Conservation (phyloP, 2,329 filamentous ascomycete species). For the Ophioceras dolichostomum region DNA sequence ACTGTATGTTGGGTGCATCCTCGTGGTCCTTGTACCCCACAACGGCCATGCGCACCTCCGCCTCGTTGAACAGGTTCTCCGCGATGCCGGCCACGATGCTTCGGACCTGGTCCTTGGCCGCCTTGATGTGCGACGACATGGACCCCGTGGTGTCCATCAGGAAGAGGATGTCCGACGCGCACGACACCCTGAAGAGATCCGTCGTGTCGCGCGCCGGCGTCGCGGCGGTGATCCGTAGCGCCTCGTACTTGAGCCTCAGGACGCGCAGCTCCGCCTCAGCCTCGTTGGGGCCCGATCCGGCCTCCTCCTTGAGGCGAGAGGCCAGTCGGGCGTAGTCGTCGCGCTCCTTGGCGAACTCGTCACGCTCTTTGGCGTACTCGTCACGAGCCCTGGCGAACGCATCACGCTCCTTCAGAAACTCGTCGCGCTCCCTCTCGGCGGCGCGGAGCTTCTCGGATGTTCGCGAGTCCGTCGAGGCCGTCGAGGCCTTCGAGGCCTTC, state of each 20-base stretch:
- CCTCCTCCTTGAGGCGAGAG: conserved; percentile 4
- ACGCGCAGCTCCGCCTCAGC: conserved; percentile 7
- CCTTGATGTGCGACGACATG: conserved; percentile 18
- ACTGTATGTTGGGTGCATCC: conserved; percentile 12
- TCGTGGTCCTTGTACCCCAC: conserved; percentile 23
- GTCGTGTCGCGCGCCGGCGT: conserved; percentile 5
- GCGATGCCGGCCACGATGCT: conserved; percentile 20
- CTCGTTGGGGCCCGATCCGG: not conserved
- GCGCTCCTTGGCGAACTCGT: no score
- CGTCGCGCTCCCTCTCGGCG: no score
- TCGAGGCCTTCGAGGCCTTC: no score
- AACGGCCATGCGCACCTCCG: conserved; percentile 20
- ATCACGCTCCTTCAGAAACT: no score
- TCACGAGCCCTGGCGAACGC: no score
- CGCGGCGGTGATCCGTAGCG: conserved; percentile 2
- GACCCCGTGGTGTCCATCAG: conserved; percentile 23
- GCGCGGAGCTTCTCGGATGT: no score
- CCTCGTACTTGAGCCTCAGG: conserved; percentile 7
- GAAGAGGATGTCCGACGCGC: conserved; percentile 23
- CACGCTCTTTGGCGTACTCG: no score
- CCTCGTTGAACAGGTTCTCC: conserved; percentile 17
- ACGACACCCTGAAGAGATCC: conserved; percentile 19
- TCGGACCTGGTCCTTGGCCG: conserved; percentile 20
- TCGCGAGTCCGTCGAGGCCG: no score
- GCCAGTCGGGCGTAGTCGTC: no score